Conservation (phyloP, 371 early-diverging fungal genomes). For the Caulochytrium protostelioides region DNA sequence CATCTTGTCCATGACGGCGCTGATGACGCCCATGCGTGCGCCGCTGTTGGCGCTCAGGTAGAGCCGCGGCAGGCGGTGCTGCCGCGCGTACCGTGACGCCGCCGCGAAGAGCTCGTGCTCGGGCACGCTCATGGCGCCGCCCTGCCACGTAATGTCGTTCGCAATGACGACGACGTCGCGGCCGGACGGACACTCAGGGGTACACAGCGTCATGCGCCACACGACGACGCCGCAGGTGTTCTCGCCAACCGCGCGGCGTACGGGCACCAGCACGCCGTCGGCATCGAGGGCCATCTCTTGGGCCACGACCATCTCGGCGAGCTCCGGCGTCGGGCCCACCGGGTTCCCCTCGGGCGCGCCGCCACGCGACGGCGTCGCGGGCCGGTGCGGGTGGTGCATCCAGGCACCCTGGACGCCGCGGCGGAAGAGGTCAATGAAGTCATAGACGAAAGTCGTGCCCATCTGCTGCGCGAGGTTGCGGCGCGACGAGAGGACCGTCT, state of each 20-base stretch:
- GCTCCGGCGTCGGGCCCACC: conserved; percentile 1
- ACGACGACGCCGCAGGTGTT: conserved; percentile 93
- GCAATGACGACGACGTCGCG: conserved; percentile 79
- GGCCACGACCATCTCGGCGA: too few relatives aligned
- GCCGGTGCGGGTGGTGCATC: conserved; percentile 29
- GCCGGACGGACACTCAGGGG: conserved; percentile 85
- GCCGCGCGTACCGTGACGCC: conserved; percentile 71
- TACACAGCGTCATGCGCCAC: conserved; percentile 68
- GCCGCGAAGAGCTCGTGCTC: conserved; percentile 84
- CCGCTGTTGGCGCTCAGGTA: conserved; percentile 98
- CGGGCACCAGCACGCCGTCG: conserved; percentile 48
- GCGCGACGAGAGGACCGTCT: background rate
- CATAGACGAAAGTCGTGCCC: conserved; percentile 95
- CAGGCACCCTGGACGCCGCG: conserved; percentile 53
- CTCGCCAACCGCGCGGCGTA: conserved; percentile 61
- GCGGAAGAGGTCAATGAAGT: conserved; percentile 89
- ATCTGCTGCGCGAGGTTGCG: conserved; percentile 90
- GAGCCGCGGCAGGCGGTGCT: conserved; percentile 71
- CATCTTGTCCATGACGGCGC: conserved; percentile 67
- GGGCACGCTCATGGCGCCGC: conserved; percentile 88
- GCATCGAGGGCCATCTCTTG: conserved; percentile 51
- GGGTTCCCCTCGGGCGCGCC: conserved; percentile 7
- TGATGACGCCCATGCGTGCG: conserved; percentile 95
- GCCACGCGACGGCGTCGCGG: conserved; percentile 22
- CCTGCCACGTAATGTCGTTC: conserved; percentile 92